Evolutionary conservation across 78 protist species (phyloP).

Genomic region (Guillardia theta): DNA sequence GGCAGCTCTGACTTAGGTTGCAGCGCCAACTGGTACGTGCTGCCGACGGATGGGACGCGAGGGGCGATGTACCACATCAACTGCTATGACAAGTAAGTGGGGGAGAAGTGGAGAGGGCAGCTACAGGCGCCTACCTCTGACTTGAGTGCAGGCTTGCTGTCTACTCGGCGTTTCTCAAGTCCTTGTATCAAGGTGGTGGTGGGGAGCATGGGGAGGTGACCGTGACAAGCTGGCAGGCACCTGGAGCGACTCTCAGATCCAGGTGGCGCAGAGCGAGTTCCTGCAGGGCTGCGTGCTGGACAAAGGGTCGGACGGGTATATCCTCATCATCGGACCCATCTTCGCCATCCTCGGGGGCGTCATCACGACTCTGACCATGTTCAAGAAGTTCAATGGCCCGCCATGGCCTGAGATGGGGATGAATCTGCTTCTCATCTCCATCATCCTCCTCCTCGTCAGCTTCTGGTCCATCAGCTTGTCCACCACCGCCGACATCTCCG

Average conservation of each 20-base stretch:
- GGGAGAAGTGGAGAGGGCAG: background rate
- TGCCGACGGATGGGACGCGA: background rate
- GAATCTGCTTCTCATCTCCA: background rate
- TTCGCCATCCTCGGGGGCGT: background rate
- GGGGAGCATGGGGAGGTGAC: too few relatives aligned
- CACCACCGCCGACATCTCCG: background rate
- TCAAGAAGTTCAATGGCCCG: background rate
- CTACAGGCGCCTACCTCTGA: background rate
- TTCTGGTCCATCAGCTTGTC: constrained; percentile 6
- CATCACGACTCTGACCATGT: background rate
- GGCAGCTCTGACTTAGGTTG: background rate
- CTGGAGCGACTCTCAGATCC: background rate
- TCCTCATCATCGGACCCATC: background rate
- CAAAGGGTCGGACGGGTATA: background rate
- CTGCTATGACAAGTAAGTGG: background rate
- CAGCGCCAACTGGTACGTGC: background rate
- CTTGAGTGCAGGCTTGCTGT: too few relatives aligned
- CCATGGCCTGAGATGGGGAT: background rate
- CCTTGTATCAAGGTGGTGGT: too few relatives aligned
- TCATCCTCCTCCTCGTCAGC: background rate
- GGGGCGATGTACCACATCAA: background rate
- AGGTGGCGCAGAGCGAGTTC: background rate
- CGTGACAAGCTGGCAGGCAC: too few relatives aligned
- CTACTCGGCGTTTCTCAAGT: too few relatives aligned
- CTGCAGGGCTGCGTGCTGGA: background rate